These are phyloP conservation scores for Silene coronaria DNA, from an alignment of 179 eudicot species.

Conservation along the genomic window DNA sequence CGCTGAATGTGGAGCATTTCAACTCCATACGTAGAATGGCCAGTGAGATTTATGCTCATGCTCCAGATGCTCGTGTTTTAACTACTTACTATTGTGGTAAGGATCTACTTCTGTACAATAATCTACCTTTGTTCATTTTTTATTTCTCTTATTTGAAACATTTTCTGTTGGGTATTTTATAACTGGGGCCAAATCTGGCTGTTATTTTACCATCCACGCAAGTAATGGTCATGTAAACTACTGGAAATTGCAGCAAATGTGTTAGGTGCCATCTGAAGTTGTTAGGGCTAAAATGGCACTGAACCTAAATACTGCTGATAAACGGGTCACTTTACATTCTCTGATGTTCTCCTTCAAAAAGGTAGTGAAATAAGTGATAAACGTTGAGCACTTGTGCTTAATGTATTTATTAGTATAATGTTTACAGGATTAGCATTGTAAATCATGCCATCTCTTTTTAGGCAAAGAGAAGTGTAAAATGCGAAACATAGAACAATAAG, in stretches of 20 bases:
- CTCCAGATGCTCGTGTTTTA: constrained; percentile 94
- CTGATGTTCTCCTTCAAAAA: neutral
- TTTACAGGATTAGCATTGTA: neutral
- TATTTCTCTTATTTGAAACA: neutral
- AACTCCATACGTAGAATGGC: constrained; percentile 77
- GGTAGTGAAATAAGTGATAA: neutral
- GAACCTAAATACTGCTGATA: neutral
- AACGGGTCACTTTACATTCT: neutral
- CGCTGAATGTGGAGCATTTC: constrained; percentile 78
- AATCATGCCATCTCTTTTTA: neutral
- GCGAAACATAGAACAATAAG: neutral
- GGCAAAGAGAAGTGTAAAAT: neutral
- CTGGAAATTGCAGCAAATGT: neutral
- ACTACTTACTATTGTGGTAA: constrained; percentile 92
- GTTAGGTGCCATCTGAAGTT: neutral
- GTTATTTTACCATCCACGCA: neutral
- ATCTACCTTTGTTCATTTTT: neutral
- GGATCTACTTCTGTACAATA: constrained; percentile 15
- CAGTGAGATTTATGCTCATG: constrained; percentile 70
- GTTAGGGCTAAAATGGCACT: neutral
- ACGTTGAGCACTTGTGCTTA: neutral
- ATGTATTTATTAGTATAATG: neutral
- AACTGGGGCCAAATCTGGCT: neutral
- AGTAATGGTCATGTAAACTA: neutral
- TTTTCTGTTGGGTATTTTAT: neutral